A percentile compares a stretch with the other conserved stretches of the same genome.
Evolutionary conservation across 2,329 filamentous ascomycete genomes (phyloP).

Genomic region (Decorospora gaudefroyi): DNA sequence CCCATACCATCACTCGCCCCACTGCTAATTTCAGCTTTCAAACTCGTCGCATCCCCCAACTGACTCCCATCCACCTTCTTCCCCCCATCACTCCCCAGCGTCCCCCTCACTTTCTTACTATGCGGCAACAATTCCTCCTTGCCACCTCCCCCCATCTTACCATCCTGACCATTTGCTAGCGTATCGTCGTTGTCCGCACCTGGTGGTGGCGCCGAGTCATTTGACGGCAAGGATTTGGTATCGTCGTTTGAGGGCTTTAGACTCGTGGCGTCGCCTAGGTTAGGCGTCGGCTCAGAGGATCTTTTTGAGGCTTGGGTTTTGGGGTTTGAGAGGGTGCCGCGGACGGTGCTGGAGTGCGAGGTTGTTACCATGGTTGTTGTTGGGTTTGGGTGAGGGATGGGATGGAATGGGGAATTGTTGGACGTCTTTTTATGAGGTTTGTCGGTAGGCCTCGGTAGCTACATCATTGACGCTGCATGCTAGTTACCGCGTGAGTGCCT

Average conservation of each 20-base stretch:
- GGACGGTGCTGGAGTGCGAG: conserved; percentile 34
- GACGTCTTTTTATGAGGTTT: not conserved
- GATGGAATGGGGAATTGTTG: not conserved
- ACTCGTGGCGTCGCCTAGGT: conserved; percentile 34
- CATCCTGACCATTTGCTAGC: conserved; percentile 6
- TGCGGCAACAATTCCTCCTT: conserved; percentile 22
- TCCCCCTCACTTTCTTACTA: conserved; percentile 34
- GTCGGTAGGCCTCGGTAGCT: conserved; percentile 3
- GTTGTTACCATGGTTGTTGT: conserved; percentile 7
- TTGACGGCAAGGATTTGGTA: conserved; percentile 17
- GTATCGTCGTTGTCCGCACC: conserved; percentile 9
- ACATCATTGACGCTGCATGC: conserved; percentile 18
- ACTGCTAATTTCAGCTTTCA: conserved; percentile 40
- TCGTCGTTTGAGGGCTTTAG: conserved; percentile 26
- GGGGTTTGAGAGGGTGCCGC: conserved; percentile 39
- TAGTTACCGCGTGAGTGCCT: too few relatives aligned
- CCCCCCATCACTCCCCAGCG: conserved; percentile 27
- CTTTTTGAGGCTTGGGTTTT: conserved; percentile 31
- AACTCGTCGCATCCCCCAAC: conserved; percentile 37
- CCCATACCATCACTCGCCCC: conserved; percentile 20
- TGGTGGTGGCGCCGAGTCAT: conserved; percentile 18
- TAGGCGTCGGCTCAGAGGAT: conserved; percentile 18
- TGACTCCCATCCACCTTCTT: conserved; percentile 32
- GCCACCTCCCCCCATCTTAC: not conserved
- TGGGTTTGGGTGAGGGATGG: conserved; percentile 22